Conservation (phyloP, 768 basidiomycete genomes). For the Hygrophorus pudorinus region DNA sequence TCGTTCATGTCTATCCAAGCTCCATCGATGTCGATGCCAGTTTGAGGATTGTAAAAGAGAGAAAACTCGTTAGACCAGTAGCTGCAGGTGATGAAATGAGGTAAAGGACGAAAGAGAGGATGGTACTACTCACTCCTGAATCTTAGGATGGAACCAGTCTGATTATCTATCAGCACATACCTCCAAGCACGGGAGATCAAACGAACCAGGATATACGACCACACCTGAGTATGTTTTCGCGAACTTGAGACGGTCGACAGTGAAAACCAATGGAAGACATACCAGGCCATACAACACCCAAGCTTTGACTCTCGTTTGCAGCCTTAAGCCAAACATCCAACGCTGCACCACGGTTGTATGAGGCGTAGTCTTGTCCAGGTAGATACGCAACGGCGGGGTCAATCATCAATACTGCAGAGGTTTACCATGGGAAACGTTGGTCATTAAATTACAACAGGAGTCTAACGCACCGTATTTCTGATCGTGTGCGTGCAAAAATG, state of each 20-base stretch:
- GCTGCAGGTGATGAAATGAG: slow-evolving; percentile 17
- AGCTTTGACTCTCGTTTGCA: slow-evolving; percentile 44
- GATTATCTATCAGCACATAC: not conserved
- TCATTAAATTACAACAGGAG: not conserved
- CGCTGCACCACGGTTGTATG: slow-evolving; percentile 45
- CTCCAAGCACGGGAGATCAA: not conserved
- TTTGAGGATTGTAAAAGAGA: slow-evolving; percentile 40
- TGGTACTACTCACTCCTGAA: slow-evolving; percentile 30
- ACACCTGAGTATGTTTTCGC: slow-evolving; percentile 27
- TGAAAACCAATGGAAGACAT: slow-evolving; percentile 9
- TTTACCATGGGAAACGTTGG: slow-evolving; percentile 1
- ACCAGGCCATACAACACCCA: slow-evolving; percentile 62
- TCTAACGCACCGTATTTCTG: slow-evolving; percentile 43
- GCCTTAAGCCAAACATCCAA: slow-evolving; percentile 54
- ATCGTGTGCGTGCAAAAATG: slow-evolving; percentile 46
- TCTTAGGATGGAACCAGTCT: slow-evolving; percentile 55
- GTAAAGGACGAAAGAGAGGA: not conserved
- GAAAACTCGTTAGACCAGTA: slow-evolving; percentile 58
- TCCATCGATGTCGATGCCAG: slow-evolving; percentile 57
- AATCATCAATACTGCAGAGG: slow-evolving; percentile 51
- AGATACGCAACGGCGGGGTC: slow-evolving; percentile 57
- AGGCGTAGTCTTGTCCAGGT: slow-evolving; percentile 35
- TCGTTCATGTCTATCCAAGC: slow-evolving; percentile 77
- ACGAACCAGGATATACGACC: slow-evolving; percentile 43
- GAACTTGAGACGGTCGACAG: not conserved